phyloP scores from a whole-genome alignment of 768 basidiomycete genomes.

The Panaeolus papilionaceus region DNA sequence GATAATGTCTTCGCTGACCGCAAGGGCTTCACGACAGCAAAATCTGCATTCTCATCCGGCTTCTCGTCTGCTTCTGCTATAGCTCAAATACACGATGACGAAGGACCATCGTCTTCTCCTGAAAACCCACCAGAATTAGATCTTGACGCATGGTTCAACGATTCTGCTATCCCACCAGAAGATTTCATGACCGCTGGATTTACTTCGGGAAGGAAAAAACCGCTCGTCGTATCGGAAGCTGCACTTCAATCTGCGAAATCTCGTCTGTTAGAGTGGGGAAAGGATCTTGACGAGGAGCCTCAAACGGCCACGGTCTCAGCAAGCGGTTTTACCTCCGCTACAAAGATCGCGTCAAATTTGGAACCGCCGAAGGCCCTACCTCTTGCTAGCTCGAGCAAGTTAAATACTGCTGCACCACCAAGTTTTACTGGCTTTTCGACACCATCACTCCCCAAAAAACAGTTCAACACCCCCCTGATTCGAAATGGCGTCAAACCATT shows the following conservation, averaged over 20 bases:
- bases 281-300: constrained; percentile 30
- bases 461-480: constrained; percentile 25
- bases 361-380: not conserved
- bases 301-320: not conserved
- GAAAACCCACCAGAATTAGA: constrained; percentile 46
- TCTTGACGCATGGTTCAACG: constrained; percentile 57
- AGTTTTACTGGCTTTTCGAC: constrained; percentile 2
- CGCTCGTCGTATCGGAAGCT: constrained; percentile 28
- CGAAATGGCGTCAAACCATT: constrained; percentile 45
- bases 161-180: constrained; percentile 24
- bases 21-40: constrained; percentile 18
- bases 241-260: constrained; percentile 63
- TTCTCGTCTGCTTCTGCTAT: constrained; percentile 38
- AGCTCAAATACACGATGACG: constrained; percentile 20
- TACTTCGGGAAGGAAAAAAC: constrained; percentile 3
- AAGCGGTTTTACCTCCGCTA: not conserved
- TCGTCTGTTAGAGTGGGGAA: constrained; percentile 55
- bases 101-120: constrained; percentile 45
- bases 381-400: not conserved
- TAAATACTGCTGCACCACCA: not conserved
- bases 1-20: constrained; percentile 48
- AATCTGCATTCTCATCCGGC: constrained; percentile 23
- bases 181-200: constrained; percentile 8
- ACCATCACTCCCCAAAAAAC: constrained; percentile 14
- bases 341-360: not conserved